phyloP scores from a whole-genome alignment of 371 early-diverging fungal genomes.

The Lichtheimia hyalospora region DNA sequence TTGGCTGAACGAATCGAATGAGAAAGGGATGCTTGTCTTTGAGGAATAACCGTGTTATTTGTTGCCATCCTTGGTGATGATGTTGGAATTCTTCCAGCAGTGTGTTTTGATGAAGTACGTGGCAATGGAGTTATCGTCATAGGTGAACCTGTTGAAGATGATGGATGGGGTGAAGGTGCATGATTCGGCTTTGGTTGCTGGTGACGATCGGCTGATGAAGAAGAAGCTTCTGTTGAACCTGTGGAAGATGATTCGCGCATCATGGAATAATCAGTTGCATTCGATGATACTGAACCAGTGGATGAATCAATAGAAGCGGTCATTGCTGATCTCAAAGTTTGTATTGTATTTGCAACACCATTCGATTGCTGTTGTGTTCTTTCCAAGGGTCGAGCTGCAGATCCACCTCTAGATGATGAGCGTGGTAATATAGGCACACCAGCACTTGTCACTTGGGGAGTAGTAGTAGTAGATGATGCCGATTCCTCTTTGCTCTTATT shows the following conservation, averaged over 20 bases:
- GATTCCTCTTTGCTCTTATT: neutral
- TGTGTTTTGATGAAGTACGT: too few species aligned
- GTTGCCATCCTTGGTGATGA: too few species aligned
- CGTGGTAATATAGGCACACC: neutral
- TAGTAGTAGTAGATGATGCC: neutral
- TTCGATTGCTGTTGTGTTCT: too few species aligned
- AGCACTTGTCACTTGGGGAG: neutral
- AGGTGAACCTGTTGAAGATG: too few species aligned
- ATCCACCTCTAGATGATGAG: neutral
- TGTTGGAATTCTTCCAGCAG: too few species aligned
- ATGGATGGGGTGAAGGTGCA: too few species aligned
- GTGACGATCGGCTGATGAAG: neutral
- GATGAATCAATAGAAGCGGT: slow-evolving; percentile 6
- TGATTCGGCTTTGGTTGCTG: too few species aligned
- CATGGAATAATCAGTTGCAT: neutral
- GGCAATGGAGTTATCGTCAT: too few species aligned
- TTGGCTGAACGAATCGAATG: neutral
- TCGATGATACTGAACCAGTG: slow-evolving; percentile 1
- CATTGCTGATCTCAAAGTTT: neutral
- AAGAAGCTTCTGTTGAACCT: neutral
- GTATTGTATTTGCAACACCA: too few species aligned
- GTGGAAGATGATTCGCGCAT: neutral
- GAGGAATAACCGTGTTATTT: neutral
- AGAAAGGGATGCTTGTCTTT: neutral
- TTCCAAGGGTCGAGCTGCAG: neutral